These are phyloP conservation scores for Symbiodinium pilosum DNA, from an alignment of 73 alveolate species.

Conservation along the genomic window DNA sequence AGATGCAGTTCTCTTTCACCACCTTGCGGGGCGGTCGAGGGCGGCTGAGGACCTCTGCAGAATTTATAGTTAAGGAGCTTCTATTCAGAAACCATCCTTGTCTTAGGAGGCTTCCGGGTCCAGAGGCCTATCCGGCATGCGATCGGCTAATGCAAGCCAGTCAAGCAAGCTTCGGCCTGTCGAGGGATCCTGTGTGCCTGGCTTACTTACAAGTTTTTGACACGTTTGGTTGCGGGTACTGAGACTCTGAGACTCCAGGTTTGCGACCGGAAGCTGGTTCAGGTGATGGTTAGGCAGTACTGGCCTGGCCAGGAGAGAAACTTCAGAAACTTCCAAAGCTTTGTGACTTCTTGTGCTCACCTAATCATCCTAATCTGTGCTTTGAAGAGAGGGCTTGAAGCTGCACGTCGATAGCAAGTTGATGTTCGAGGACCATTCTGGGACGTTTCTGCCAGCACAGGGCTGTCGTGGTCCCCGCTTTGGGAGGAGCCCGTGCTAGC, in stretches of 20 bases:
- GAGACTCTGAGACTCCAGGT: not conserved
- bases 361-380: not conserved
- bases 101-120: conserved; percentile 35
- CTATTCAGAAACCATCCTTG: not conserved
- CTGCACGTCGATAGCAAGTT: conserved; percentile 32
- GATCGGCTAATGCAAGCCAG: not conserved
- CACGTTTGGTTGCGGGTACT: no score
- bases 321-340: no score
- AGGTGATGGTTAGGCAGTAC: conserved; percentile 45
- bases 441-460: not conserved
- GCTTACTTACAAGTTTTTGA: no score
- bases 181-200: no score
- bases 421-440: not conserved
- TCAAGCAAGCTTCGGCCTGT: not conserved
- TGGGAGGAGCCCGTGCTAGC: not conserved
- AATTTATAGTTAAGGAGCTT: no score
- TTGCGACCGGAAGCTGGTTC: not conserved
- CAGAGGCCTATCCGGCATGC: conserved; percentile 13
- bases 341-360: not conserved
- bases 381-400: not conserved
- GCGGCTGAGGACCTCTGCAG: not conserved
- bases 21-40: conserved; percentile 12
- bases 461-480: not conserved
- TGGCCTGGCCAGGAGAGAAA: conserved; percentile 1
- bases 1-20: conserved; percentile 28